These are phyloP conservation scores for Russula virescens DNA, from an alignment of 768 basidiomycete species.

Conservation along the genomic window DNA sequence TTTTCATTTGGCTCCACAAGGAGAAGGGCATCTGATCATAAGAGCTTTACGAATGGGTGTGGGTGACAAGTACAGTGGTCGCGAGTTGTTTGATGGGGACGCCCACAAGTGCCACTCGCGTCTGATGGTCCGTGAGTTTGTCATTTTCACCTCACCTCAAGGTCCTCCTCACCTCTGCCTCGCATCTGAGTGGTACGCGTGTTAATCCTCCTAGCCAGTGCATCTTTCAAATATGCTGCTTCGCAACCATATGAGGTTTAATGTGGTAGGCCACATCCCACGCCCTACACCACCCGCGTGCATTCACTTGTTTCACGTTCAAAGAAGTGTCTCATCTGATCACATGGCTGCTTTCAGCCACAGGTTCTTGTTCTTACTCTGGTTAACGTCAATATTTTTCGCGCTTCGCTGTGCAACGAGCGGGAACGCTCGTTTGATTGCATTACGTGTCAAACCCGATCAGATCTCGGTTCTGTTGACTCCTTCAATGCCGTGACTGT, in stretches of 20 bases:
- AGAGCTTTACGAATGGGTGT: constrained; percentile 3
- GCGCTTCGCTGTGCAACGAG: not conserved
- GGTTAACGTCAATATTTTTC: constrained; percentile 4
- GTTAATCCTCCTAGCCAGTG: not conserved
- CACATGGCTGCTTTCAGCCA: constrained; percentile 15
- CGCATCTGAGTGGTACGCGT: not conserved
- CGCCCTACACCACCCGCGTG: constrained; percentile 20
- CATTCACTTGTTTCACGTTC: not conserved
- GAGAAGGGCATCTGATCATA: constrained; percentile 7
- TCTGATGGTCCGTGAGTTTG: not conserved
- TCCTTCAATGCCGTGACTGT: not conserved
- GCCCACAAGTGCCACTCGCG: no score
- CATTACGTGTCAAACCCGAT: not conserved
- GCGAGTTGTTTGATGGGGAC: constrained; percentile 5
- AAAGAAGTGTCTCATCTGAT: constrained; percentile 10
- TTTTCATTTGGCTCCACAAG: constrained; percentile 16
- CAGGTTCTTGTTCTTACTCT: constrained; percentile 14
- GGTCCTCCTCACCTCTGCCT: no score
- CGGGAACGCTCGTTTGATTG: not conserved
- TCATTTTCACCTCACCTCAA: constrained; percentile 6
- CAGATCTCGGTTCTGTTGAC: not conserved
- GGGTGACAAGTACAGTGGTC: not conserved
- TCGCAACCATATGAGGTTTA: not conserved
- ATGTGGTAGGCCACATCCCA: no score
- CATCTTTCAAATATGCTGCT: not conserved